Conservation (phyloP, 306 rosid genomes). For the Vigna radiata region DNA sequence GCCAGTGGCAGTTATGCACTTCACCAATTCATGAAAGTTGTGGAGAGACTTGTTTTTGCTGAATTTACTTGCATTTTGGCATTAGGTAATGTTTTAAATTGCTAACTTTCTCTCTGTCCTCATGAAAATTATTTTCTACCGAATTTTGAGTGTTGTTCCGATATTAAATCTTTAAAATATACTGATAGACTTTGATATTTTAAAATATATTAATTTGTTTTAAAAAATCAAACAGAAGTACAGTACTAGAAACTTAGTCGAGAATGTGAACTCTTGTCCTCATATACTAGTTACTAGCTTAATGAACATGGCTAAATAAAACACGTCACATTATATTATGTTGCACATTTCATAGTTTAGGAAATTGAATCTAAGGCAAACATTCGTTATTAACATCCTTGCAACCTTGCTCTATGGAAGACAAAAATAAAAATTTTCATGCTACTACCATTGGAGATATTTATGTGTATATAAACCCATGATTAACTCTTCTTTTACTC, state of each 20-base stretch:
- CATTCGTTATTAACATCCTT: not conserved
- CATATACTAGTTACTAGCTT: not conserved
- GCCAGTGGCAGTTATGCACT: not conserved
- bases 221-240: too few relatives aligned
- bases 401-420: not conserved
- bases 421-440: too few relatives aligned
- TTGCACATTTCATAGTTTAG: not conserved
- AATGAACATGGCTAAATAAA: not conserved
- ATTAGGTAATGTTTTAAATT: conserved; percentile 22
- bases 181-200: too few relatives aligned
- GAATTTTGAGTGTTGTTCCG: too few relatives aligned
- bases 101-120: not conserved
- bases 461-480: too few relatives aligned
- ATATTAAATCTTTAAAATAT: too few relatives aligned
- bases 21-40: conserved; percentile 5
- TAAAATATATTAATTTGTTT: too few relatives aligned
- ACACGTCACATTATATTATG: not conserved
- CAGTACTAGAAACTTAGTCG: too few relatives aligned
- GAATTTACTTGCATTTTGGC: conserved; percentile 35
- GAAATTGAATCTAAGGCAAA: not conserved
- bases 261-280: not conserved
- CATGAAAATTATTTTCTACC: too few relatives aligned
- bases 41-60: conserved; percentile 28
- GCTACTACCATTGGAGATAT: too few relatives aligned
- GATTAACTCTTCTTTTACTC: too few relatives aligned